Base-by-base conservation (phyloP, 2,329 filamentous ascomycete species). In the Colletotrichum sp. region DNA sequence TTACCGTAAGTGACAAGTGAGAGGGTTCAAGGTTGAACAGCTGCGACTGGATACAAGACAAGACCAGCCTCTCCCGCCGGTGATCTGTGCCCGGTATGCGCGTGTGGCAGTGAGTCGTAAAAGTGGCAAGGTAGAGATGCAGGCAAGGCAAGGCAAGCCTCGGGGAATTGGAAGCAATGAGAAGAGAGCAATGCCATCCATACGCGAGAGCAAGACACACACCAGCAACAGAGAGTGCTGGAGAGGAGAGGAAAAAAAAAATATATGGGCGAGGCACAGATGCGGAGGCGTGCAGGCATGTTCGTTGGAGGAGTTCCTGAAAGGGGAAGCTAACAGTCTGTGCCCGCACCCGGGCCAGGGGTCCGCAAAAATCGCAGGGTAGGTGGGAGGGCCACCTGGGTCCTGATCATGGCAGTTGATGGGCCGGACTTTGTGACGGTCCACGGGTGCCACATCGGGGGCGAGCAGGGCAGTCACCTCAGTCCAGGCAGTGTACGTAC, bases 291-390 rank as follows among this genome's bases (percentile, higher is more conserved):
- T 39, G 55, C 74, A 77, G 63, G 76, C 74, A 75, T 75, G 55
- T 67, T 77, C 72, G 72, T 75, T 60, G 75, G 24, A 75, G 64
- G 32, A 60, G 69, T 76, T 77, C 70, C 70, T 75, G 55, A 77
- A 77, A 74, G 63, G 76, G 74, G 76, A 77, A 77, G 74, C 67
- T 74, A 77, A 57, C 66, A 68, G 74, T 71, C 70, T 77, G 76
- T 77, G 76, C 76, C 74, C 67, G 75, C 69, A 71, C 64, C 30
- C 52, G 55, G 72, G 26, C 66, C 74, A 76, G 74, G 76, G 76
- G 69, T 71, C 74, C 43, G 71, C 57, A 74, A 68, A 68, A 69
- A 21, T n/a, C 61, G 70, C 66, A 74, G 73, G 74, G 70, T 59
- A 64, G 30, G 70, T 59, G 55, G 30, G 60, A 71, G 64, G 70